These are phyloP conservation scores for Ceratocystis huliohia DNA, from an alignment of 2,329 filamentous ascomycete genomes.

Conservation along the genomic window DNA sequence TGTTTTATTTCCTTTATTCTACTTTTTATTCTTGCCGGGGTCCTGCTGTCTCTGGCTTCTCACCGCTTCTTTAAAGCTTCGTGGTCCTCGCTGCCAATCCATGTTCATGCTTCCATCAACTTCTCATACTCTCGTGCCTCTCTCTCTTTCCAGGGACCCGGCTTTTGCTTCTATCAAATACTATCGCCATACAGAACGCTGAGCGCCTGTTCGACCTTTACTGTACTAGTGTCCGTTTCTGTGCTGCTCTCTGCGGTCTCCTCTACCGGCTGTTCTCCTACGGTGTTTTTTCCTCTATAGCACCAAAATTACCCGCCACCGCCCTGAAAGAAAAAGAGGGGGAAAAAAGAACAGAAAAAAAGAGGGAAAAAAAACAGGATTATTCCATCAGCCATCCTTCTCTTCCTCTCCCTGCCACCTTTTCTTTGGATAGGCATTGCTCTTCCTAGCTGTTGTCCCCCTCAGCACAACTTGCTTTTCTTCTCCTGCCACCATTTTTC, in stretches of 20 bases:
- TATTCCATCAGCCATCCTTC: not conserved
- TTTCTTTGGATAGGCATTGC: not conserved
- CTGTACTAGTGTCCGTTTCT: not conserved
- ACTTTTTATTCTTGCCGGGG: slow-evolving; percentile 6
- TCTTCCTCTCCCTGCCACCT: slow-evolving; percentile 8
- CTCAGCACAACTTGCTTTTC: not conserved
- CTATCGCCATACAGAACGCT: not conserved
- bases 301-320: slow-evolving; percentile 5
- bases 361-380: not conserved
- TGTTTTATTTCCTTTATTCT: slow-evolving; percentile 12
- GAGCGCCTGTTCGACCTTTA: not conserved
- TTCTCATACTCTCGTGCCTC: not conserved
- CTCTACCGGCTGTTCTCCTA: not conserved
- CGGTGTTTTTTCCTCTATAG: not conserved
- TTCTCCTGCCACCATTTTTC: not conserved
- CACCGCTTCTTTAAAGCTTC: slow-evolving; percentile 20
- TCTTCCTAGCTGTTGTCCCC: not conserved
- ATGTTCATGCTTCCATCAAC: slow-evolving; percentile 1
- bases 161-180: not conserved
- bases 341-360: not conserved
- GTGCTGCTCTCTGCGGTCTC: no score
- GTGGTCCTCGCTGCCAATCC: slow-evolving; percentile 13
- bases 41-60: slow-evolving; percentile 15
- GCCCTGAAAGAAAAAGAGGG: not conserved
- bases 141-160: slow-evolving; percentile 7